Percentiles rank a stretch among this genome's conserved stretches.
Conservation (phyloP, 371 early-diverging fungal genomes). For the Entomophthora muscae region DNA sequence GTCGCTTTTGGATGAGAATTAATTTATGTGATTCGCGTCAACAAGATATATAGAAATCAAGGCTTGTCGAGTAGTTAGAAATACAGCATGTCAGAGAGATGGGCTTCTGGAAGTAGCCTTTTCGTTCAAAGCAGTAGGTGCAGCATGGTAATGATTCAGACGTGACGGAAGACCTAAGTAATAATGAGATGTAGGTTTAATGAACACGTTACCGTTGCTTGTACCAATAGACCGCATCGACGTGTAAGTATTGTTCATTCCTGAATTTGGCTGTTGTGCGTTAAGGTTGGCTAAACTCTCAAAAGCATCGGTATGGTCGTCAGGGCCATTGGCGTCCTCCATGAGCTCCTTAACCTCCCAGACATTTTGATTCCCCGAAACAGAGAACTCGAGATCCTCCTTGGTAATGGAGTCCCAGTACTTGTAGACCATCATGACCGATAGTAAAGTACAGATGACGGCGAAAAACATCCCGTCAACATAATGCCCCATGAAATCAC, state of each 20-base stretch:
- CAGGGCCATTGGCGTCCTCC: background rate
- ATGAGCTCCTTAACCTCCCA: conserved; percentile 12
- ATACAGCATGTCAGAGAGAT: too few species aligned
- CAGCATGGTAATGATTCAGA: background rate
- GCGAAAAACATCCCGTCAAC: conserved; percentile 83
- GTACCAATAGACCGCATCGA: background rate
- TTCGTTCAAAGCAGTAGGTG: background rate
- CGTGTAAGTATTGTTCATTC: background rate
- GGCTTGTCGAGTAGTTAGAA: too few species aligned
- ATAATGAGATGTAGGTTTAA: background rate
- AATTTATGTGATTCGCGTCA: too few species aligned
- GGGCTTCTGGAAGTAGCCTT: too few species aligned
- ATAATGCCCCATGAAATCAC: conserved; percentile 65
- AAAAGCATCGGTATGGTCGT: background rate
- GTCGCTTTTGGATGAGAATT: too few species aligned
- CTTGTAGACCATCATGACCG: conserved; percentile 91
- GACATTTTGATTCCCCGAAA: conserved; percentile 34
- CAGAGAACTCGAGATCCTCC: conserved; percentile 80
- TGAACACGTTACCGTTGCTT: background rate
- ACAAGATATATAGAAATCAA: too few species aligned
- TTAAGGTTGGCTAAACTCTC: background rate
- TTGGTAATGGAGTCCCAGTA: conserved; percentile 89
- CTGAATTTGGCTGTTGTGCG: background rate
- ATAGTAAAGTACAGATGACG: conserved; percentile 50
- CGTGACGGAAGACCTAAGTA: background rate